Percentiles rank a stretch among this genome's conserved stretches.
Conservation (phyloP, 768 basidiomycete genomes). For the Amanita jacksonii region DNA sequence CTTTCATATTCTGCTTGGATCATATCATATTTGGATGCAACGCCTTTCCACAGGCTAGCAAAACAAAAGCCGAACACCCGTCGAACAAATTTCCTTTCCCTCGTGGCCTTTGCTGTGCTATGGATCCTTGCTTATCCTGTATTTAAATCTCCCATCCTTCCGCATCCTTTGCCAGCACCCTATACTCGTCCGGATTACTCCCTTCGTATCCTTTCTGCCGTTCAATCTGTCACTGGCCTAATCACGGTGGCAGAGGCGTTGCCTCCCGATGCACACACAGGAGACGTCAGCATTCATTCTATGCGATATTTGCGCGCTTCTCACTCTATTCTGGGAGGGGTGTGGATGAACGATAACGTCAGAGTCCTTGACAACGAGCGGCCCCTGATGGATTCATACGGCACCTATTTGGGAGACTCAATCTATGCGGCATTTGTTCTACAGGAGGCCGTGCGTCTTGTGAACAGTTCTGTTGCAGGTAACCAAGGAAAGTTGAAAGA, state of each 20-base stretch:
- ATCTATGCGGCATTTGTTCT: constrained; percentile 79
- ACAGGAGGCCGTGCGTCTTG: constrained; percentile 77
- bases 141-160: constrained; percentile 48
- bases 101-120: constrained; percentile 23
- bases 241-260: constrained; percentile 74
- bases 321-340: constrained; percentile 61
- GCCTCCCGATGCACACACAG: constrained; percentile 23
- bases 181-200: constrained; percentile 44
- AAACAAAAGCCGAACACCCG: neutral
- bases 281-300: constrained; percentile 33
- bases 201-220: constrained; percentile 58
- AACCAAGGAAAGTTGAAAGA: constrained; percentile 29
- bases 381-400: constrained; percentile 40
- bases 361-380: constrained; percentile 30
- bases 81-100: constrained; percentile 5
- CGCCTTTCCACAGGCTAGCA: constrained; percentile 9
- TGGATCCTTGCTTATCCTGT: constrained; percentile 27
- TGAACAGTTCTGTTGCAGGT: constrained; percentile 37
- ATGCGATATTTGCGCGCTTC: constrained; percentile 53
- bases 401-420: constrained; percentile 57
- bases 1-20: constrained; percentile 23
- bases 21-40: constrained; percentile 12
- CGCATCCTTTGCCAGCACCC: constrained; percentile 39
- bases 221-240: constrained; percentile 66
- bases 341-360: constrained; percentile 61